Evolutionary conservation across 1,284 basidiomycete species (phyloP), one percentile per base, ranked within the genome.

Genomic region (Puccinia triticina): DNA sequence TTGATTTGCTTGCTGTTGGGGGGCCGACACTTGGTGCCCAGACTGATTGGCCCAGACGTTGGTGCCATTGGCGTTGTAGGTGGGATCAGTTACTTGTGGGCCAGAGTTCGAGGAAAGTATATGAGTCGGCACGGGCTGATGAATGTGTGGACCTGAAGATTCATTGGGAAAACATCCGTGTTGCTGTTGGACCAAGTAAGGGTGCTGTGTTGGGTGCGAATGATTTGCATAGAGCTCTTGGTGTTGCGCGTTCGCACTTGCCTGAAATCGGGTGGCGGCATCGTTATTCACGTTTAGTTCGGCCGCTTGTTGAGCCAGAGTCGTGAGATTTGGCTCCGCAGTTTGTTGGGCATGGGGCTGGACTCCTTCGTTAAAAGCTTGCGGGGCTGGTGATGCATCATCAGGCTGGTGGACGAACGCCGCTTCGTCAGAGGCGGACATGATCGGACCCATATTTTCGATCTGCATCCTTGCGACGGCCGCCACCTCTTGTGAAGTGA

Each of bases 381-480:
- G 71, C 48, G 71, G 26, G 50, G 10, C 23, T 8, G 34, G 37
- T 1, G 46, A 7, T n/a, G 29, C 16, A 46, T n/a, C 46, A 21
- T 32, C n/a, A 29, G 71, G 5, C 8, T 26, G 4, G 32, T 16
- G 46, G 40, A 32, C 1, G n/a, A 48, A 26, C n/a, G 0, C 66
- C 21, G n/a, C 43, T 14, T 76, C 74, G 10, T 76, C 74, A 26
- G 55, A 55, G 40, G n/a, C 74, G 74, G 59, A 23, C 14, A 43
- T 75, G 2, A 32, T 37, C 1, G 55, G 18, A 0, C 16, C 10
- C 12, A 12, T 32, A 32, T 29, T n/a, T 46, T 76, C 74, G 0
- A 76, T 21, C 12, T 61, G 74, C 59, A 57, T 59, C 34, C 74
- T 43, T n/a, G 74, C 74, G 10, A 61, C 59, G 59, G 74, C 74